Evolutionary conservation across 371 early-diverging fungal genomes (phyloP), one percentile per base, ranked within the genome.

Genomic region (Actinomortierella ambigua): DNA sequence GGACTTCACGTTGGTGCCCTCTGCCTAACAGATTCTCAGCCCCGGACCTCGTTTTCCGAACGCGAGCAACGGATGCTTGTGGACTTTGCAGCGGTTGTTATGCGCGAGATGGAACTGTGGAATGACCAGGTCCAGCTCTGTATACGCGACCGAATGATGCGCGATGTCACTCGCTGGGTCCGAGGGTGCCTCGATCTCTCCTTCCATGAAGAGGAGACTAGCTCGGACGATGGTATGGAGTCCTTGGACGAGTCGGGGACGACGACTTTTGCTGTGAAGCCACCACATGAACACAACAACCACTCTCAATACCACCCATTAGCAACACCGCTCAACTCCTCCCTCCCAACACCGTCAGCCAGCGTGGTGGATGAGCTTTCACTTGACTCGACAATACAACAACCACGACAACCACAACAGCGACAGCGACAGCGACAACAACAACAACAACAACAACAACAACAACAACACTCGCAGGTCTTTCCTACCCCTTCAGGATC

Each of bases 101-200:
- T 79, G 77, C 52, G 76, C 5, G 79, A 79, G 52, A 69, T 79
- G 65, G 77, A 79, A 53, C 54, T 79, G 14, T 79, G 79, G 79
- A 63, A 75, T 48, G 79, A 79, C 44, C 68, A 68, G 39, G 65
- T 77, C 26, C 68, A 69, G 40, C 63, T 77, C 20, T 63, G 75
- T 39, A 62, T 68, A 22, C 63, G 73, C 27, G 77, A 77, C 44
- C 61, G 73, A 6, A 77, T 71, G 73, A 71, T 71, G 73, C 43
- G 63, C 13, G 73, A 71, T 44, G 66, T 71, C 23, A 66, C 73
- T 14, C 73, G 73, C 9, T 71, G 73, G 73, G 66, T 71, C 3
- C 62, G 73, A 50, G 73, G 73, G 26, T 71, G 73, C 49, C 55
- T 71, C 3, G 60, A 71, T 43, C 55, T 59, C 28, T 26, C 53